Conservation (phyloP, 495 filamentous ascomycete genomes). For the Penicillium malachiteum region DNA sequence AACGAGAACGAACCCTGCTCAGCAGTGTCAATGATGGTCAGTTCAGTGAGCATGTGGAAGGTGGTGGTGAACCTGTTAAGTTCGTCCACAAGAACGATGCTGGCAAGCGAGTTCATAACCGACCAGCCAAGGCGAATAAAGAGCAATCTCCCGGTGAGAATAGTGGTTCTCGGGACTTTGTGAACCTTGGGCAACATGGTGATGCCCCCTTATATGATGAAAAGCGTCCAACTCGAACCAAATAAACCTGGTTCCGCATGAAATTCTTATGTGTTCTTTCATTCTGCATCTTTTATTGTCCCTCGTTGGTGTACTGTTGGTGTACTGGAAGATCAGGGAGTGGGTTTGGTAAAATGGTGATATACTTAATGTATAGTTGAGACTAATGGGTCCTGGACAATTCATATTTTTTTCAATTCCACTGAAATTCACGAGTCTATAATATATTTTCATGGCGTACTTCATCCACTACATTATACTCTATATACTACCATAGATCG, state of each 20-base stretch:
- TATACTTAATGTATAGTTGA: constrained; percentile 9
- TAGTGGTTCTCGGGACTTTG: constrained; percentile 70
- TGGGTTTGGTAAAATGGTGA: neutral
- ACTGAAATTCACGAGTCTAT: too few relatives aligned
- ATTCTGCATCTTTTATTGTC: neutral
- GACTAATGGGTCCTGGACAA: neutral
- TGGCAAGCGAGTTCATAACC: constrained; percentile 43
- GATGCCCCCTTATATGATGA: constrained; percentile 74
- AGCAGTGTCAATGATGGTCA: constrained; percentile 77
- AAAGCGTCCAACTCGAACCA: constrained; percentile 50
- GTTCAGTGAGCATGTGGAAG: constrained; percentile 60
- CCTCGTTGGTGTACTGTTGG: neutral
- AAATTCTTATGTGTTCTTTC: neutral
- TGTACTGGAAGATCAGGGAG: neutral
- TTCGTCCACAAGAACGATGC: constrained; percentile 75
- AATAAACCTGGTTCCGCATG: constrained; percentile 3
- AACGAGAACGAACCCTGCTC: constrained; percentile 81
- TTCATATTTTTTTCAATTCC: too few relatives aligned
- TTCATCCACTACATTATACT: neutral
- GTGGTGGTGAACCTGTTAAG: constrained; percentile 62
- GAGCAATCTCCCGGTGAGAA: constrained; percentile 61
- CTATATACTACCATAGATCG: neutral
- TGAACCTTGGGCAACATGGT: constrained; percentile 77
- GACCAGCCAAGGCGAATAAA: constrained; percentile 24
- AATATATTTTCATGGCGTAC: too few relatives aligned